A percentile compares a stretch with the other conserved stretches of the same genome.
Conservation (phyloP, 2,329 filamentous ascomycete species). For the Zymoseptoria ardabiliae region DNA sequence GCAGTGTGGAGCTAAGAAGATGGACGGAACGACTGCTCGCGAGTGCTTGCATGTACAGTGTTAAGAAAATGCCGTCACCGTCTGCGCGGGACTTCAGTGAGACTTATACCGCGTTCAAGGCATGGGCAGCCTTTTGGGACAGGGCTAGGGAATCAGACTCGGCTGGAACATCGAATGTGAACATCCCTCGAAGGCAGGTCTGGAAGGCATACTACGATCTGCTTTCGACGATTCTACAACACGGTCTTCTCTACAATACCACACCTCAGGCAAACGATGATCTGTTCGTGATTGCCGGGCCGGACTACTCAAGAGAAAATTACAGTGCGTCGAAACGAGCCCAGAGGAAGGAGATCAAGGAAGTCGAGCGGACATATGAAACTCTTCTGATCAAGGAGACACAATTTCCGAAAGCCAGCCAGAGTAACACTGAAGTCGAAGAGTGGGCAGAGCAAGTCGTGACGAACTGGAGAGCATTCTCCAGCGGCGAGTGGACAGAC, state of each 20-base stretch:
- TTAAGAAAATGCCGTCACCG: constrained; percentile 17
- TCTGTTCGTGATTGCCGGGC: constrained; percentile 26
- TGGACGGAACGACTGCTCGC: constrained; percentile 30
- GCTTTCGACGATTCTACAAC: constrained; percentile 67
- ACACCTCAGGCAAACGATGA: constrained; percentile 29
- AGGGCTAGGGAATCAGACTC: constrained; percentile 11
- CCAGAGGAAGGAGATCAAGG: constrained; percentile 69
- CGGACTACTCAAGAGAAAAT: constrained; percentile 7
- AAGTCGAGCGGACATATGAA: constrained; percentile 74
- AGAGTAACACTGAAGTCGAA: constrained; percentile 73
- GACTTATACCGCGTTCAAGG: constrained; percentile 38
- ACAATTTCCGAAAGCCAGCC: constrained; percentile 74
- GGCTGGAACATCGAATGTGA: constrained; percentile 34
- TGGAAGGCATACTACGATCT: constrained; percentile 82
- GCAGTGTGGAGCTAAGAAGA: constrained; percentile 24
- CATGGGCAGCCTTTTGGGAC: constrained; percentile 65
- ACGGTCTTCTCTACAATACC: constrained; percentile 50
- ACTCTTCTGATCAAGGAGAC: constrained; percentile 69
- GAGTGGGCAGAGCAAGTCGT: constrained; percentile 72
- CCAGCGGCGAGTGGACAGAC: constrained; percentile 72
- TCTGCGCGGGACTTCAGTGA: constrained; percentile 17
- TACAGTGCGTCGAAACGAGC: constrained; percentile 28
- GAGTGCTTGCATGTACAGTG: constrained; percentile 23
- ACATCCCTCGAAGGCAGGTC: constrained; percentile 50
- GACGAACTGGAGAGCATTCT: constrained; percentile 76